phyloP scores from a whole-genome alignment of 2,329 filamentous ascomycete species.

The Neurospora sp. region DNA sequence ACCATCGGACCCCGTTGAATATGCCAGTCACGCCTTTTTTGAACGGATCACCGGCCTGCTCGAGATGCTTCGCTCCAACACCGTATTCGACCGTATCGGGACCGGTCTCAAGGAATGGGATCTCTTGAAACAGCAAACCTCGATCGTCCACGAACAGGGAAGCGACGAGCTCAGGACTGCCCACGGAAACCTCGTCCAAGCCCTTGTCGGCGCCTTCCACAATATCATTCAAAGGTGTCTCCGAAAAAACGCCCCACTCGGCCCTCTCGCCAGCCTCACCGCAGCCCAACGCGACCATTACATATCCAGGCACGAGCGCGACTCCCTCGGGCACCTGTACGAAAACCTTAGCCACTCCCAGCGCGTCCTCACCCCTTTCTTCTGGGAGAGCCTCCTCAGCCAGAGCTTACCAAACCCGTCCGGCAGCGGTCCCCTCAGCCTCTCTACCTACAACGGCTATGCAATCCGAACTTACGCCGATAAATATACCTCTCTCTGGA shows the following conservation, averaged over 20 bases:
- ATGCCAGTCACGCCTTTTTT: constrained; percentile 44
- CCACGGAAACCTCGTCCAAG: constrained; percentile 6
- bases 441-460: not conserved
- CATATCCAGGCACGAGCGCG: constrained; percentile 23
- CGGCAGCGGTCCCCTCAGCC: not conserved
- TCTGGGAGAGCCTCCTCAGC: constrained; percentile 22
- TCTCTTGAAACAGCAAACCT: constrained; percentile 12
- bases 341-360: constrained; percentile 22
- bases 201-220: constrained; percentile 6
- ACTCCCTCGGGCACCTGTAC: constrained; percentile 18
- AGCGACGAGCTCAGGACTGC: not conserved
- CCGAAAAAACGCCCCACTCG: not conserved
- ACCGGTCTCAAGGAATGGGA: constrained; percentile 26
- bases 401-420: not conserved
- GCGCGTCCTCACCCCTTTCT: constrained; percentile 25
- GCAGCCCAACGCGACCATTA: constrained; percentile 30
- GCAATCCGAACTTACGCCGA: not conserved
- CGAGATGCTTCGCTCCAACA: constrained; percentile 24
- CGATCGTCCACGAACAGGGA: constrained; percentile 2
- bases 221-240: constrained; percentile 6
- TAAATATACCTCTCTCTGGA: not conserved
- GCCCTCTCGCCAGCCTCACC: constrained; percentile 7
- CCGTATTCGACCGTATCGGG: constrained; percentile 20
- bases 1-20: constrained; percentile 36
- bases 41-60: constrained; percentile 31